phyloP scores from a whole-genome alignment of 352 stramenopile genomes.

The Phytophthora hybrid region DNA sequence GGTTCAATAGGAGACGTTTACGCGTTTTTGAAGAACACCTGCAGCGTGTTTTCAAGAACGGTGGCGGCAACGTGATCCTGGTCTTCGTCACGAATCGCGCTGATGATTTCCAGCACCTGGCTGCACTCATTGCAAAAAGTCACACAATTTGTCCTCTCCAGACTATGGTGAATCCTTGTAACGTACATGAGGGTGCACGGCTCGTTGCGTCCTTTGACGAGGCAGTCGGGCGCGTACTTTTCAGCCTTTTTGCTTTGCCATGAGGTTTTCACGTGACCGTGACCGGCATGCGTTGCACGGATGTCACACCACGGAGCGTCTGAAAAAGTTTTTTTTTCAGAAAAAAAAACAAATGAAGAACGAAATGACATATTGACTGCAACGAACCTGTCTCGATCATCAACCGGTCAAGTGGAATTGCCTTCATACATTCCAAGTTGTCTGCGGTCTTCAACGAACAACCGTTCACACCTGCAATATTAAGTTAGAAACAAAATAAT shows the following conservation, averaged over 20 bases:
- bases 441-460: slow-evolving; percentile 96
- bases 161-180: neutral
- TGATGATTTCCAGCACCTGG: slow-evolving; percentile 88
- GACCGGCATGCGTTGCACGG: slow-evolving; percentile 93
- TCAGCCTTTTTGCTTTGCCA: slow-evolving; percentile 94
- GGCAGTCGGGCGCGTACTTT: slow-evolving; percentile 86
- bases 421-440: slow-evolving; percentile 93
- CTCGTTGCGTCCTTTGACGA: slow-evolving; percentile 97
- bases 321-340: slow-evolving; percentile 29
- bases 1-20: neutral
- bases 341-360: neutral
- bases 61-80: slow-evolving; percentile 51
- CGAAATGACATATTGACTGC: neutral
- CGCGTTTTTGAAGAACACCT: slow-evolving; percentile 66
- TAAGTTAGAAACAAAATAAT: neutral
- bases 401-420: slow-evolving; percentile 92
- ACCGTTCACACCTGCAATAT: slow-evolving; percentile 91
- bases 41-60: slow-evolving; percentile 68
- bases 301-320: slow-evolving; percentile 98
- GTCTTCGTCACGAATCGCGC: slow-evolving; percentile 64
- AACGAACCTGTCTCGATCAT: slow-evolving; percentile 95
- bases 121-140: slow-evolving; percentile 32
- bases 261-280: slow-evolving; percentile 86
- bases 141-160: neutral
- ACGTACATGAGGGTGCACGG: slow-evolving; percentile 94